phyloP scores from a whole-genome alignment of 2,329 filamentous ascomycete genomes.

The Emericellopsis atlantica region DNA sequence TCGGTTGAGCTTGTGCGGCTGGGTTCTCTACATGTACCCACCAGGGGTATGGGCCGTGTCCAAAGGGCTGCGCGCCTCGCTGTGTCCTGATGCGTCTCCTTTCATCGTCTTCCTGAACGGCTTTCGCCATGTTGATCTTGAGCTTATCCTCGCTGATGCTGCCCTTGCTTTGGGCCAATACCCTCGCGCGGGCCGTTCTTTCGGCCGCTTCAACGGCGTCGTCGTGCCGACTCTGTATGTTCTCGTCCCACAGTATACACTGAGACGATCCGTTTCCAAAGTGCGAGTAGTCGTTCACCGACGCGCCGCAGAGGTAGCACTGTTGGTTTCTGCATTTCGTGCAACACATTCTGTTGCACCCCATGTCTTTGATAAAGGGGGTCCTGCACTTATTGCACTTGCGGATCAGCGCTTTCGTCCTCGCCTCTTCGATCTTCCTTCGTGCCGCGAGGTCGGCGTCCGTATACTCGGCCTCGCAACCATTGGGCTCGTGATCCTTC shows the following conservation, averaged over 20 bases:
- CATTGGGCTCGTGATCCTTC: constrained; percentile 59
- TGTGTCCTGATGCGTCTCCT: constrained; percentile 7
- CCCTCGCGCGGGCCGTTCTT: constrained; percentile 38
- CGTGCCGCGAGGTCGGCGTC: constrained; percentile 49
- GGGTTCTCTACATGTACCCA: not conserved
- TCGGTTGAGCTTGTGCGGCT: not conserved
- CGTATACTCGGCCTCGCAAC: constrained; percentile 52
- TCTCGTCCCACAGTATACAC: constrained; percentile 56
- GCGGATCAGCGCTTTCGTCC: constrained; percentile 67
- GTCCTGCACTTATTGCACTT: constrained; percentile 53
- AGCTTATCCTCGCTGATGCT: constrained; percentile 40
- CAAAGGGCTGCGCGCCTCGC: not conserved
- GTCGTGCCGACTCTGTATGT: constrained; percentile 44
- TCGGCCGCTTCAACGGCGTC: constrained; percentile 52
- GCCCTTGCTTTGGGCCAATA: constrained; percentile 46
- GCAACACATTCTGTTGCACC: constrained; percentile 80
- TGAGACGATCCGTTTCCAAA: constrained; percentile 39
- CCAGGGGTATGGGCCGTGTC: not conserved
- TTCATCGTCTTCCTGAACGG: constrained; percentile 29
- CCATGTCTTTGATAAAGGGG: constrained; percentile 63
- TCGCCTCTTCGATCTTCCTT: constrained; percentile 68
- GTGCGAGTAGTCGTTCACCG: constrained; percentile 50
- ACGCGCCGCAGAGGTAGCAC: constrained; percentile 62
- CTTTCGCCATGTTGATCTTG: constrained; percentile 44
- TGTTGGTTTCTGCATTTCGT: constrained; percentile 41